A percentile compares a stretch with the other conserved stretches of the same genome.
Conservation (phyloP, 2,329 filamentous ascomycete genomes). For the Ophiostoma sp. region DNA sequence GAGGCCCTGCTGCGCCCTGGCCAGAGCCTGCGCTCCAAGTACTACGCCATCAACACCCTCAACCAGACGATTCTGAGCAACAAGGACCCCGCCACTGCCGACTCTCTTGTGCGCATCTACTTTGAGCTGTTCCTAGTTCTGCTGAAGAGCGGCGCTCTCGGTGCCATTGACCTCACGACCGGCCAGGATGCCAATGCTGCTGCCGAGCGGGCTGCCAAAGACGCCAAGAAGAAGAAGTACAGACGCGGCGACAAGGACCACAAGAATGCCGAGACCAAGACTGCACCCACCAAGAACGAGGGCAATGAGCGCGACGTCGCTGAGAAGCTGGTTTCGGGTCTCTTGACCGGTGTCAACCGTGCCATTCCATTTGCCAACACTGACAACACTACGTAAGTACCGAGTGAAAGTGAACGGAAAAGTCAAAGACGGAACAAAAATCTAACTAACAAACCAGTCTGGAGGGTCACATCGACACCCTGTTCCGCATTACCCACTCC, state of each 20-base stretch:
- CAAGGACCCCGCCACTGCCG: slow-evolving; percentile 75
- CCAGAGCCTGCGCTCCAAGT: slow-evolving; percentile 82
- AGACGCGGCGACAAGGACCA: slow-evolving; percentile 25
- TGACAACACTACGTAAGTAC: slow-evolving; percentile 56
- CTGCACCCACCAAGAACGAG: slow-evolving; percentile 23
- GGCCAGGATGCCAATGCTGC: slow-evolving; percentile 27
- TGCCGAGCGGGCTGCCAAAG: slow-evolving; percentile 34
- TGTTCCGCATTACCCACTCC: slow-evolving; percentile 94
- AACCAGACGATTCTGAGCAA: slow-evolving; percentile 91
- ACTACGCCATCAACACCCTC: slow-evolving; percentile 92
- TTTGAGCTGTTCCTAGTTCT: slow-evolving; percentile 82
- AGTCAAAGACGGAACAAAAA: too few species aligned
- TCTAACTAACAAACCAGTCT: slow-evolving; percentile 37
- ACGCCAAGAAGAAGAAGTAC: slow-evolving; percentile 27
- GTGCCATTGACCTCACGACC: slow-evolving; percentile 37
- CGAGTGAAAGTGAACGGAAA: too few species aligned
- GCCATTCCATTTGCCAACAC: slow-evolving; percentile 87
- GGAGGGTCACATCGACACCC: slow-evolving; percentile 82
- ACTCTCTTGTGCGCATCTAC: slow-evolving; percentile 80
- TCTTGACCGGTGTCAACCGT: slow-evolving; percentile 91
- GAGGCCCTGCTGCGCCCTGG: slow-evolving; percentile 83
- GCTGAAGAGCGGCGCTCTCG: slow-evolving; percentile 56
- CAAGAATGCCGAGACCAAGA: slow-evolving; percentile 33
- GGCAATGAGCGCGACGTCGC: slow-evolving; percentile 60
- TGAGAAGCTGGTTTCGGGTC: slow-evolving; percentile 86